Evolutionary conservation across 345 rosid genomes (phyloP), one percentile per base, ranked within the genome.

Genomic region (Acer campestre): DNA sequence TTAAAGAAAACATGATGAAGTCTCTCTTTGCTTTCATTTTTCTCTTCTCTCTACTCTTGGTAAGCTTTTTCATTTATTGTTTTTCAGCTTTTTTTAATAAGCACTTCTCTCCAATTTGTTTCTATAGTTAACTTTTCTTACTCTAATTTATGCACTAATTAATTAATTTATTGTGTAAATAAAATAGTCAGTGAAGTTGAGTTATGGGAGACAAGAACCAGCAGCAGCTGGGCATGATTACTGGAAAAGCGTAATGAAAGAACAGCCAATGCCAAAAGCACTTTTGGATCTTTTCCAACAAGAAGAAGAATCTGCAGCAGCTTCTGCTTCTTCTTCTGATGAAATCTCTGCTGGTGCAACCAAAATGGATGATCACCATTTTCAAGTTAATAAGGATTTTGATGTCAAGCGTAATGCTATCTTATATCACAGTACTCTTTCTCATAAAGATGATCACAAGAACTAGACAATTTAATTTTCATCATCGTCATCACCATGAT

Each of bases 221-320:
- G 80, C 55, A 22, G 82, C 88, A 18, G 80, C 73, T 11, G 82
- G 80, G 68, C 5, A 35, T 35, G 87, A 83, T 8, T 89, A 92
- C 51, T 92, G 97, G 97, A 88, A 83, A 83, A 79, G 75, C 82
- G 25, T 81, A 68, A 89, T 89, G 90, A 90, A 86, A 70, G 88
- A 84, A 10, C 88, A 92, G 42, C 83, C 90, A 10, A 80, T 92
- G 67, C 97, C 97, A 7, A 84, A 89, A 73, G 84, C 92, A 23
- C 83, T 92, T 23, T 80, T 70, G 72, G 82, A 81, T 29, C 86
- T 86, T 64, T 23, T 80, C 23, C 75, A 48, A 68, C 69, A 3
- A 35, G 38, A 49, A 25, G 83, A 75, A n/a, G 46, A 42, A 42
- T 42, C 46, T 42, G 10, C 67, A 13, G 71, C 59, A 17, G 20